phyloP scores from a whole-genome alignment of 768 basidiomycete species.

The Rhizopogon vinicolor region DNA sequence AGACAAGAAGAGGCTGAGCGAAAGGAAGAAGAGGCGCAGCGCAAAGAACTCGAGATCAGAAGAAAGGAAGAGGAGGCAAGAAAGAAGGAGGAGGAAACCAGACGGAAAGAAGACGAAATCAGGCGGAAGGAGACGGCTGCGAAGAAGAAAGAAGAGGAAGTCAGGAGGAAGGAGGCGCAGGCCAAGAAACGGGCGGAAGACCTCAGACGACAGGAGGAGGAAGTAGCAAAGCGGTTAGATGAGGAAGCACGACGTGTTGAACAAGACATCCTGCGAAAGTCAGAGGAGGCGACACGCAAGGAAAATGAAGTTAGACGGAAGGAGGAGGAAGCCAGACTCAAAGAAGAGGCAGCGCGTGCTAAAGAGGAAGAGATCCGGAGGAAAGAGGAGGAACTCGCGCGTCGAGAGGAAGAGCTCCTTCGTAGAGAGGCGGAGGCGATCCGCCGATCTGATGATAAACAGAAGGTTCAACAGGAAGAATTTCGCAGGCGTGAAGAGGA shows the following conservation, averaged over 20 bases:
- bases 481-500: conserved; percentile 28
- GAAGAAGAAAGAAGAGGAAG: conserved; percentile 21
- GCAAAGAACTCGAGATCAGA: conserved; percentile 16
- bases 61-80: conserved; percentile 16
- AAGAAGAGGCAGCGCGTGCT: conserved; percentile 17
- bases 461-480: conserved; percentile 20
- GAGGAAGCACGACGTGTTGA: conserved; percentile 17
- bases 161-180: conserved; percentile 13
- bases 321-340: conserved; percentile 20
- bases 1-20: conserved; percentile 20
- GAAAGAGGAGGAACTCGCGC: conserved; percentile 24
- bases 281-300: conserved; percentile 20
- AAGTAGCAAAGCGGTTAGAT: conserved; percentile 13
- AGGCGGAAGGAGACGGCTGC: conserved; percentile 24
- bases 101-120: conserved; percentile 18
- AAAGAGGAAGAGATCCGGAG: conserved; percentile 21
- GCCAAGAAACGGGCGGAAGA: conserved; percentile 14
- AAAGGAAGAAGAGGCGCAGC: conserved; percentile 17
- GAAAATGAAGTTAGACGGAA: conserved; percentile 22
- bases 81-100: conserved; percentile 18
- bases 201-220: conserved; percentile 17
- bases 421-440: conserved; percentile 27
- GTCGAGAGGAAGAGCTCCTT: conserved; percentile 28
- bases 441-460: conserved; percentile 22
- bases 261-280: conserved; percentile 9